phyloP scores from a whole-genome alignment of 2,329 filamentous ascomycete genomes.

The Sporothrix protearum region DNA sequence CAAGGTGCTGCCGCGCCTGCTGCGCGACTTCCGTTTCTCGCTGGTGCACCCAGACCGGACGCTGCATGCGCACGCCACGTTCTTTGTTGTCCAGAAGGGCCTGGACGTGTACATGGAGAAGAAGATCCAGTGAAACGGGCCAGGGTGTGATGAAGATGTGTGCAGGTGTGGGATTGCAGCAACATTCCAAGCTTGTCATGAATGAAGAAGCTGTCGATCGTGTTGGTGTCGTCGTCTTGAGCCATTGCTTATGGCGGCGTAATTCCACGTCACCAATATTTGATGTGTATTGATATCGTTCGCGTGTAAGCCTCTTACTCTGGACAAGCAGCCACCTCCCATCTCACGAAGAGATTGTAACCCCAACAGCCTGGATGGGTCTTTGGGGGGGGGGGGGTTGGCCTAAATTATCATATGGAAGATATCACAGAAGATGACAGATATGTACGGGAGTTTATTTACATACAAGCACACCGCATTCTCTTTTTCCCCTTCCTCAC shows the following conservation, averaged over 20 bases:
- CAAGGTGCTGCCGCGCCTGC: conserved; percentile 54
- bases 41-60: conserved; percentile 49
- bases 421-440: neutral
- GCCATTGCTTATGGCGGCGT: neutral
- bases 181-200: neutral
- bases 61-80: conserved; percentile 53
- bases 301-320: neutral
- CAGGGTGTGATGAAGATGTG: neutral
- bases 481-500: neutral
- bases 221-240: neutral
- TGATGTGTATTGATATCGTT: neutral
- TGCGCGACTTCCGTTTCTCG: conserved; percentile 53
- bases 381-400: neutral
- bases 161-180: neutral
- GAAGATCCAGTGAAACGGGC: conserved; percentile 25
- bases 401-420: neutral
- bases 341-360: neutral
- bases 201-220: neutral
- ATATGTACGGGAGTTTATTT: neutral
- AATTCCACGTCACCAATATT: neutral
- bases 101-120: conserved; percentile 50
- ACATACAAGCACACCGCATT: neutral
- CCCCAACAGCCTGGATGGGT: neutral
- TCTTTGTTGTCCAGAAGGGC: conserved; percentile 58
- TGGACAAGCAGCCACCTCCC: neutral